Evolutionary conservation across 371 early-diverging fungal species (phyloP).

Genomic region (Mortierella sp.): DNA sequence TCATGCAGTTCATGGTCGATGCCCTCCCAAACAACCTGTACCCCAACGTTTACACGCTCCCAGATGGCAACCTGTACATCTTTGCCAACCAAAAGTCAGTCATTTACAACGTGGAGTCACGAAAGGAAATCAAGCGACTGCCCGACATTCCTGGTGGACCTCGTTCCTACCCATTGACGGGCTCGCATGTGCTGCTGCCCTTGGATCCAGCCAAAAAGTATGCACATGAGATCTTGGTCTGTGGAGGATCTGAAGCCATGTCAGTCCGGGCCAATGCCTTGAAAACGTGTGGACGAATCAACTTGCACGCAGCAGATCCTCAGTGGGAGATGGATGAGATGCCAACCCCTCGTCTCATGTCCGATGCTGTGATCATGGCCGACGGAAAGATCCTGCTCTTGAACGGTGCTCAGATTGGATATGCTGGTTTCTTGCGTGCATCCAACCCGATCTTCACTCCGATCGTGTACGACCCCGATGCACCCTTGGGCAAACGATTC

Average conservation of each 20-base stretch:
- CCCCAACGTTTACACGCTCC: slow-evolving; percentile 65
- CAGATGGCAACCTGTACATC: slow-evolving; percentile 66
- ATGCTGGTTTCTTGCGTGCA: slow-evolving; percentile 61
- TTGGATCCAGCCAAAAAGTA: slow-evolving; percentile 67
- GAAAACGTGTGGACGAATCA: slow-evolving; percentile 64
- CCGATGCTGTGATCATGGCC: slow-evolving; percentile 65
- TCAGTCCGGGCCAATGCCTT: slow-evolving; percentile 56
- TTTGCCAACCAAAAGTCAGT: slow-evolving; percentile 67
- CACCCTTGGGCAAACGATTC: slow-evolving; percentile 54
- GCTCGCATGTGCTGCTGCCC: slow-evolving; percentile 68
- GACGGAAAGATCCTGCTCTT: slow-evolving; percentile 70
- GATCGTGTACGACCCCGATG: slow-evolving; percentile 63
- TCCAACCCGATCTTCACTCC: slow-evolving; percentile 70
- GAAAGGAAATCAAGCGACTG: slow-evolving; percentile 56
- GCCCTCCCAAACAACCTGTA: slow-evolving; percentile 54
- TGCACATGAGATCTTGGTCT: slow-evolving; percentile 66
- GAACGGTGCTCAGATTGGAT: slow-evolving; percentile 71
- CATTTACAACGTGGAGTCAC: slow-evolving; percentile 61
- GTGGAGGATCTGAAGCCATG: slow-evolving; percentile 65
- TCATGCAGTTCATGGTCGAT: slow-evolving; percentile 48
- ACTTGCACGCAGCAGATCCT: slow-evolving; percentile 57
- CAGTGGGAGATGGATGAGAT: slow-evolving; percentile 71
- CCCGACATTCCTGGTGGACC: slow-evolving; percentile 63
- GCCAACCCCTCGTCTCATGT: slow-evolving; percentile 65
- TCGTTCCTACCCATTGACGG: slow-evolving; percentile 72